Percentiles rank a stretch among this genome's conserved stretches.
phyloP scores from a whole-genome alignment of 139 green algal species.

The Yamagishiella unicocca region DNA sequence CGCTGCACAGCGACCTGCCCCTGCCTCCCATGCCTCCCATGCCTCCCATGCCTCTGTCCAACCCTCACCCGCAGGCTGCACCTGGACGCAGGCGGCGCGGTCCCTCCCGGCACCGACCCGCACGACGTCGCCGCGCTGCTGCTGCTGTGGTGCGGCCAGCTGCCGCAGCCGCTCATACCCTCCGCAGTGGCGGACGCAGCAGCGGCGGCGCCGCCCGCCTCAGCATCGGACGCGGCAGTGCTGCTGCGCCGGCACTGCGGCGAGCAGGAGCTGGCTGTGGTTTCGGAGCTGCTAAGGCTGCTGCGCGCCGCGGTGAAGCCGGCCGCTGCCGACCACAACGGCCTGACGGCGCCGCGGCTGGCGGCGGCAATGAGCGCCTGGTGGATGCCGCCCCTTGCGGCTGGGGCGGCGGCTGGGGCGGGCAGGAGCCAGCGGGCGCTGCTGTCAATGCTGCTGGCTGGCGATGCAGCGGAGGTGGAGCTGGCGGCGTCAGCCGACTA shows the following conservation, averaged over 20 bases:
- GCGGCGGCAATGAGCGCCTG: constrained; percentile 6
- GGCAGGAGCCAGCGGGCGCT: background rate
- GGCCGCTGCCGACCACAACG: background rate
- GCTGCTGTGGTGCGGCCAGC: constrained; percentile 47
- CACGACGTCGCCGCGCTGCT: constrained; percentile 49
- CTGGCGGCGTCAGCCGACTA: too few species aligned
- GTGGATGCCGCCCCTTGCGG: constrained; percentile 23
- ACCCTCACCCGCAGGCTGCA: background rate
- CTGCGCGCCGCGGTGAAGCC: constrained; percentile 7
- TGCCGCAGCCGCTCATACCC: constrained; percentile 41
- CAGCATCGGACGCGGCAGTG: background rate
- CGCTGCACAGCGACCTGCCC: too few species aligned
- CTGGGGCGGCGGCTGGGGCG: constrained; percentile 10
- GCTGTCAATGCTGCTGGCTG: background rate
- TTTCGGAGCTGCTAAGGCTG: constrained; percentile 2
- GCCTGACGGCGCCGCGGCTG: background rate
- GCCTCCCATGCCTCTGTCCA: too few species aligned
- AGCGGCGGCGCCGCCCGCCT: constrained; percentile 4
- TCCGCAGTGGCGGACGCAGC: constrained; percentile 21
- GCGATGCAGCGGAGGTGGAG: background rate
- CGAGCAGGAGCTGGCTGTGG: background rate
- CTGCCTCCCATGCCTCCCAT: too few species aligned
- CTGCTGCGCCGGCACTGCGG: constrained; percentile 29
- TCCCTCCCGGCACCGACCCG: constrained; percentile 1
- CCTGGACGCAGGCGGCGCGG: background rate